Percentiles rank a stretch among this genome's conserved stretches.
These are phyloP conservation scores for Castanea crenata DNA, from an alignment of 306 rosid species.

Conservation along the genomic window DNA sequence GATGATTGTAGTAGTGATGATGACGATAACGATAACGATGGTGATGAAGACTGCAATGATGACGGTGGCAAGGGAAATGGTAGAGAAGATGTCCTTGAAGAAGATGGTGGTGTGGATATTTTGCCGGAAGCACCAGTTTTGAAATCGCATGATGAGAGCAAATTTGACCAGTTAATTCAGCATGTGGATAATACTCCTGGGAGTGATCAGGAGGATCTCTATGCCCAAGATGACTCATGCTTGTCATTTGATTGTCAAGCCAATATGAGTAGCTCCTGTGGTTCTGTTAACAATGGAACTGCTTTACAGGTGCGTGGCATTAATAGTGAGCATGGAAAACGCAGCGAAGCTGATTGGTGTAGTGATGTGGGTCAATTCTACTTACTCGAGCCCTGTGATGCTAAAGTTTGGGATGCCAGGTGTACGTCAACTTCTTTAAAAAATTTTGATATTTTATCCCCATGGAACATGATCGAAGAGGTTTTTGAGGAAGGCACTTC, in stretches of 20 bases:
- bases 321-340: conserved; percentile 26
- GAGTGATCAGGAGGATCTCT: conserved; percentile 11
- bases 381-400: conserved; percentile 36
- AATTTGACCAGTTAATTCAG: conserved; percentile 10
- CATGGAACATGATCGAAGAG: conserved; percentile 62
- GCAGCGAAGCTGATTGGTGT: conserved; percentile 27
- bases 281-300: conserved; percentile 19
- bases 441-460: conserved; percentile 41
- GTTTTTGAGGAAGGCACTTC: conserved; percentile 36
- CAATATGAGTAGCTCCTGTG: conserved; percentile 20
- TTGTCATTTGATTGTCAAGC: conserved; percentile 36
- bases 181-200: conserved; percentile 24
- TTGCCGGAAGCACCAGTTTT: neutral
- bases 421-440: conserved; percentile 26
- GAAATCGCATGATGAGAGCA: conserved; percentile 20
- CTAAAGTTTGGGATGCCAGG: conserved; percentile 50
- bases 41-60: neutral
- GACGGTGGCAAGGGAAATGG: conserved; percentile 16
- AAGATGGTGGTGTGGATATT: conserved; percentile 18
- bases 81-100: conserved; percentile 9
- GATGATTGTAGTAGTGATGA: conserved; percentile 30
- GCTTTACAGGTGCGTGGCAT: conserved; percentile 24
- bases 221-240: conserved; percentile 45
- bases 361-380: conserved; percentile 30
- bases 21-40: conserved; percentile 18